Conservation (phyloP, 352 stramenopile genomes). For the Phytophthora uliginosa region DNA sequence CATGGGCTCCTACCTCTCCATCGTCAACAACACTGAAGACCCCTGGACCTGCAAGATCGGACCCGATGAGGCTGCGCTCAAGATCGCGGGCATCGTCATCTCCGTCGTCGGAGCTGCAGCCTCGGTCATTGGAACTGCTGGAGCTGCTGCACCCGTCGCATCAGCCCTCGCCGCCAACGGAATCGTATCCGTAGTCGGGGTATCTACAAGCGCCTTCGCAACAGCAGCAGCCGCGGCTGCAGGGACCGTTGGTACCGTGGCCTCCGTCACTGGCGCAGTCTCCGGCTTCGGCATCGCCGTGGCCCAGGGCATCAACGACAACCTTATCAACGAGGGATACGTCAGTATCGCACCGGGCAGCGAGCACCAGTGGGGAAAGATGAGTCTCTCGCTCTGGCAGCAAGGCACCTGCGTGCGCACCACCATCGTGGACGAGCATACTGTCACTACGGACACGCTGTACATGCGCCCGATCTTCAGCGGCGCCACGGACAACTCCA, state of each 20-base stretch:
- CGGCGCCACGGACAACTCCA: constrained; percentile 49
- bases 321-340: constrained; percentile 47
- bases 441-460: constrained; percentile 47
- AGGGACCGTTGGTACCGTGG: constrained; percentile 23
- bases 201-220: constrained; percentile 37
- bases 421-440: constrained; percentile 46
- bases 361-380: constrained; percentile 49
- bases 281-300: constrained; percentile 49
- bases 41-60: constrained; percentile 53
- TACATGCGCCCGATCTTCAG: constrained; percentile 73
- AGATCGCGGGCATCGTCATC: constrained; percentile 21
- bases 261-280: constrained; percentile 33
- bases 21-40: constrained; percentile 55
- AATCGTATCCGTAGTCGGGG: constrained; percentile 41
- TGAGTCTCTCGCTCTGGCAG: constrained; percentile 60
- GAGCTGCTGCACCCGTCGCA: constrained; percentile 39
- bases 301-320: constrained; percentile 44
- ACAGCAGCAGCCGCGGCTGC: constrained; percentile 26
- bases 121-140: constrained; percentile 38
- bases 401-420: constrained; percentile 56
- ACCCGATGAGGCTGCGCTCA: constrained; percentile 32
- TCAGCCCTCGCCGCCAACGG: constrained; percentile 36
- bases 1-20: constrained; percentile 61
- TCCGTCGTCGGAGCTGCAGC: constrained; percentile 34
- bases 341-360: constrained; percentile 39